These are phyloP conservation scores for Dothideomycetes sp. DNA, from an alignment of 2,329 filamentous ascomycete species.

Conservation along the genomic window DNA sequence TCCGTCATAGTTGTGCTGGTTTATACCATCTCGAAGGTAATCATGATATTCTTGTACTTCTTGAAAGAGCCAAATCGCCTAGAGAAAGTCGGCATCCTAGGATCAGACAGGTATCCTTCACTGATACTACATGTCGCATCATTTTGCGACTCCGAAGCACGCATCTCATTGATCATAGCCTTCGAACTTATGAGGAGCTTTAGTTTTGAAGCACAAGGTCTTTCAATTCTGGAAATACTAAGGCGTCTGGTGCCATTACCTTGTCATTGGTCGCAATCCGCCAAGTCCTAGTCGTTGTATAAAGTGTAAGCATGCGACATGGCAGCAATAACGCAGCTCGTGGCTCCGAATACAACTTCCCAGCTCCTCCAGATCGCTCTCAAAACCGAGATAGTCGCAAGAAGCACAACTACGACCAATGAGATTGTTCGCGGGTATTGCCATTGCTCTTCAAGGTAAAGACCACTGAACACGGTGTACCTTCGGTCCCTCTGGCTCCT, in stretches of 20 bases:
- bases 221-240: no score
- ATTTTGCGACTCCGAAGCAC: not conserved
- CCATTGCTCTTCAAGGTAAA: not conserved
- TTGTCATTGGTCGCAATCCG: no score
- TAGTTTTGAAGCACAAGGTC: not conserved
- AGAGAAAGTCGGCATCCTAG: not conserved
- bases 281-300: not conserved
- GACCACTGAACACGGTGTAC: not conserved
- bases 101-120: conserved; percentile 4
- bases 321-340: not conserved
- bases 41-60: not conserved
- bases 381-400: not conserved
- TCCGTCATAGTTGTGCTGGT: conserved; percentile 14
- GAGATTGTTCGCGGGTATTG: not conserved
- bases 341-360: not conserved
- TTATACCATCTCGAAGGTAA: conserved; percentile 8
- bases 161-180: not conserved
- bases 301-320: not conserved
- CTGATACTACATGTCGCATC: not conserved
- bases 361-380: not conserved
- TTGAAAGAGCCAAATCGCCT: not conserved
- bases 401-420: not conserved
- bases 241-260: no score
- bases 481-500: not conserved
- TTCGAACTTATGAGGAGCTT: not conserved